phyloP scores from a whole-genome alignment of 2,329 filamentous ascomycete species.

The Myriangium duriaei region DNA sequence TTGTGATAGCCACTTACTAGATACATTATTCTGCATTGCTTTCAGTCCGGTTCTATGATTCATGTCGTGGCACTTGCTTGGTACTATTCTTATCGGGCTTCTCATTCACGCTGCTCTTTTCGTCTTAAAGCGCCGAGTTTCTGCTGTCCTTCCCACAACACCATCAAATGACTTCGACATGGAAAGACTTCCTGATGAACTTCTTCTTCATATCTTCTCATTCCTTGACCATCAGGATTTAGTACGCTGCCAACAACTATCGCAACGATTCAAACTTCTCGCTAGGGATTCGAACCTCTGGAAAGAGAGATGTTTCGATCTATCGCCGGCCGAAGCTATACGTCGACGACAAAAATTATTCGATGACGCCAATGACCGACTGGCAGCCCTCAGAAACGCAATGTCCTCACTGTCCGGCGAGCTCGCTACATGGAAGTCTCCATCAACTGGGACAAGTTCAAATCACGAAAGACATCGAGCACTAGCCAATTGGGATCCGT shows the following conservation, averaged over 20 bases:
- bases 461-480: neutral
- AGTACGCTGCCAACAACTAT: conserved; percentile 57
- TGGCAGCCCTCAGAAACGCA: conserved; percentile 31
- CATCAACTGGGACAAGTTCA: neutral
- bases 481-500: conserved; percentile 72
- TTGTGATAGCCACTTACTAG: too few relatives aligned
- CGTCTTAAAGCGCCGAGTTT: too few relatives aligned
- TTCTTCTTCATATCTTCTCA: conserved; percentile 31
- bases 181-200: conserved; percentile 26
- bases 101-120: too few relatives aligned
- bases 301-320: conserved; percentile 61
- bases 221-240: conserved; percentile 52
- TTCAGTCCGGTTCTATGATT: too few relatives aligned
- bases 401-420: conserved; percentile 21
- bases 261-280: conserved; percentile 50
- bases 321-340: conserved; percentile 53
- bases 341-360: conserved; percentile 39
- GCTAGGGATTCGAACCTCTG: conserved; percentile 66
- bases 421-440: conserved; percentile 10
- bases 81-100: too few relatives aligned
- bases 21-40: too few relatives aligned
- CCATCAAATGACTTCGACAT: too few relatives aligned
- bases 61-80: too few relatives aligned
- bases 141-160: too few relatives aligned
- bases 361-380: conserved; percentile 28